phyloP scores from a whole-genome alignment of 495 filamentous ascomycete genomes.

The Aspergillus ostianus region DNA sequence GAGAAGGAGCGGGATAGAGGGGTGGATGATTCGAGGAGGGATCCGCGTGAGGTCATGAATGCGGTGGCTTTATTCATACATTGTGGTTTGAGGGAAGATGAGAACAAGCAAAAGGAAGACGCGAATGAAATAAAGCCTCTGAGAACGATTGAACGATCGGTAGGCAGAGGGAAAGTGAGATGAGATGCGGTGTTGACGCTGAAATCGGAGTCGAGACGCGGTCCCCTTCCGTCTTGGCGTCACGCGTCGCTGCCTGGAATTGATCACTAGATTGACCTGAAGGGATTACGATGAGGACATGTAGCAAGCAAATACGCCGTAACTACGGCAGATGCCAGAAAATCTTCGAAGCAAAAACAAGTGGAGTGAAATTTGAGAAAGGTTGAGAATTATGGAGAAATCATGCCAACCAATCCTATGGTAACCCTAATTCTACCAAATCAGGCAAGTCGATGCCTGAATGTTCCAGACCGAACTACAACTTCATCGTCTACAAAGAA shows the following conservation, averaged over 20 bases:
- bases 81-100: conserved; percentile 7
- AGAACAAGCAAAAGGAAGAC: not conserved
- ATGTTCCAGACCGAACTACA: too few relatives aligned
- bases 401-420: too few relatives aligned
- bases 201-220: too few relatives aligned
- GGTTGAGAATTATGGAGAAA: too few relatives aligned
- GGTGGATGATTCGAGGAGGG: conserved; percentile 35
- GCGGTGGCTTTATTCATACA: conserved; percentile 21
- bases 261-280: too few relatives aligned
- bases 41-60: conserved; percentile 40
- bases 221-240: conserved; percentile 5
- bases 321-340: too few relatives aligned
- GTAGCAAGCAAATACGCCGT: not conserved
- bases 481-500: not conserved
- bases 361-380: too few relatives aligned
- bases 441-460: too few relatives aligned
- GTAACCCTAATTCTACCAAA: too few relatives aligned
- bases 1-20: conserved; percentile 30
- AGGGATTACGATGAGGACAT: not conserved
- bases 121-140: too few relatives aligned
- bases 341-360: too few relatives aligned
- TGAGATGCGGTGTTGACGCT: too few relatives aligned
- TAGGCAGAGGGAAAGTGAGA: not conserved
- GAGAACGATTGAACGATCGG: not conserved
- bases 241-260: conserved; percentile 7